These are phyloP conservation scores for Phytophthora rubi DNA, from an alignment of 352 stramenopile species.

Conservation along the genomic window DNA sequence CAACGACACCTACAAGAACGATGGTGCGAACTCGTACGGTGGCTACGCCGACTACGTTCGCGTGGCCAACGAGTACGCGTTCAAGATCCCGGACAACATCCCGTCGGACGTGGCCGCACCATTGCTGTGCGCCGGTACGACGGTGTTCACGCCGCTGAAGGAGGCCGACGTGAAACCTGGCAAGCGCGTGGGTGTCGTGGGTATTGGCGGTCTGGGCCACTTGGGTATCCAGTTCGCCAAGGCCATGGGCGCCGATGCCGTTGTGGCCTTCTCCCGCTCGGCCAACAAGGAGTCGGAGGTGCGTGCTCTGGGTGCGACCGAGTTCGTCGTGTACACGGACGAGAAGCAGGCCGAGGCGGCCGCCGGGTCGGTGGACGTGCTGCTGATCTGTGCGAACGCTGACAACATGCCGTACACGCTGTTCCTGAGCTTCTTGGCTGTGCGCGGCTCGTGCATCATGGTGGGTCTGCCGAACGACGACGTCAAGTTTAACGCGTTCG, in stretches of 20 bases:
- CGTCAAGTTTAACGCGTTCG: slow-evolving; percentile 58
- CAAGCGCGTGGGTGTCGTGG: slow-evolving; percentile 71
- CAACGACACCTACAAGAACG: slow-evolving; percentile 49
- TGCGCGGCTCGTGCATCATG: slow-evolving; percentile 65
- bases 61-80: slow-evolving; percentile 65
- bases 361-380: slow-evolving; percentile 53
- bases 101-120: slow-evolving; percentile 58
- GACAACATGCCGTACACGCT: slow-evolving; percentile 52
- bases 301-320: slow-evolving; percentile 58
- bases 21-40: slow-evolving; percentile 49
- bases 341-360: slow-evolving; percentile 40
- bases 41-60: slow-evolving; percentile 81
- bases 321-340: slow-evolving; percentile 64
- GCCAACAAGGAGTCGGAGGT: slow-evolving; percentile 65
- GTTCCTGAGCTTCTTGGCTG: slow-evolving; percentile 62
- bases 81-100: slow-evolving; percentile 80
- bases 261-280: slow-evolving; percentile 72
- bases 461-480: slow-evolving; percentile 67
- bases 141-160: slow-evolving; percentile 75
- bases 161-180: slow-evolving; percentile 51
- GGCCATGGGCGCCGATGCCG: slow-evolving; percentile 59
- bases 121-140: slow-evolving; percentile 85
- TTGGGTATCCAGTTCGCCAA: slow-evolving; percentile 83
- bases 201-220: slow-evolving; percentile 88
- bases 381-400: slow-evolving; percentile 76